Evolutionary conservation across 2,329 filamentous ascomycete genomes (phyloP).

Genomic region (Cercospora sp.): DNA sequence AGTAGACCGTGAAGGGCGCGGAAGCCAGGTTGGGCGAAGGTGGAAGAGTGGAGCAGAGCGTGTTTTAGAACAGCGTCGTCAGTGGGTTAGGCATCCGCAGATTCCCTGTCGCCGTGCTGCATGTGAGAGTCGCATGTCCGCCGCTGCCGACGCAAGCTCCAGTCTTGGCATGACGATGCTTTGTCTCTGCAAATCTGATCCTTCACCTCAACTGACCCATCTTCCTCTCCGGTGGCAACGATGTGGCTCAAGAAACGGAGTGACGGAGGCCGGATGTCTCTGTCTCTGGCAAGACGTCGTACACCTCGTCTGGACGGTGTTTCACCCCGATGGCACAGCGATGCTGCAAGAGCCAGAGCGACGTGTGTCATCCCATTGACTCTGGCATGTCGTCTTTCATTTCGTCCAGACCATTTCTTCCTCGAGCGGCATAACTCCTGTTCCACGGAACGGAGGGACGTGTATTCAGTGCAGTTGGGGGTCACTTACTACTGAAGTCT

Average conservation of each 20-base stretch:
- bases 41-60: neutral
- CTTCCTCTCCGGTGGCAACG: neutral
- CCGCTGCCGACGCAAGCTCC: conserved; percentile 9
- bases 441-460: neutral
- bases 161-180: conserved; percentile 8
- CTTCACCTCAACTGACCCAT: neutral
- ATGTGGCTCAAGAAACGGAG: neutral
- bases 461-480: neutral
- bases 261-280: neutral
- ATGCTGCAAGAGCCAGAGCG: neutral
- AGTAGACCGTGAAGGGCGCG: conserved; percentile 26
- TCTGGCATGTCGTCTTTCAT: neutral
- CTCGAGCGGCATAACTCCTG: neutral
- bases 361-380: neutral
- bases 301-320: neutral
- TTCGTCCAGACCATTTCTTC: neutral
- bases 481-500: neutral
- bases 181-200: neutral
- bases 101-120: conserved; percentile 2
- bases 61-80: conserved; percentile 7
- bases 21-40: conserved; percentile 8
- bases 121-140: conserved; percentile 8
- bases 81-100: conserved; percentile 22
- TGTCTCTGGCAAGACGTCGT: neutral
- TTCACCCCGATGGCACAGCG: neutral